These are phyloP conservation scores for Entonaema liquescens DNA, from an alignment of 495 filamentous ascomycete genomes.

Conservation along the genomic window DNA sequence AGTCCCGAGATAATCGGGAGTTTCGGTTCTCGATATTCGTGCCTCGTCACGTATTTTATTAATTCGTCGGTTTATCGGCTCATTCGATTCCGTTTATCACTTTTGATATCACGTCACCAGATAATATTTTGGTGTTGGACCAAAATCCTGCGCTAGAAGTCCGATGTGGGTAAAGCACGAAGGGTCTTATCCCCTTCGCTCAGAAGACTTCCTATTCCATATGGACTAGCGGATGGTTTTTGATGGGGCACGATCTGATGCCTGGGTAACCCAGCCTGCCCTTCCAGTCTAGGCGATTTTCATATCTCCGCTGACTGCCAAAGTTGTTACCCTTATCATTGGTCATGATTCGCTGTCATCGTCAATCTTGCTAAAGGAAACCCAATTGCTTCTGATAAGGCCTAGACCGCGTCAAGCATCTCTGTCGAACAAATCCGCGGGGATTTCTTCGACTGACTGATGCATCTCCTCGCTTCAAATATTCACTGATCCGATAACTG, in stretches of 20 bases:
- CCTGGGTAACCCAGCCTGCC: slow-evolving; percentile 22
- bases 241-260: slow-evolving; percentile 30
- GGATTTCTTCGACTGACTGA: slow-evolving; percentile 27
- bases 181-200: slow-evolving; percentile 17
- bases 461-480: slow-evolving; percentile 38
- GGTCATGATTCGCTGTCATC: slow-evolving; percentile 43
- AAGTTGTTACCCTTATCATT: slow-evolving; percentile 38
- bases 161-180: slow-evolving; percentile 3
- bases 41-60: background rate
- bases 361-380: slow-evolving; percentile 26
- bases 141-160: slow-evolving; percentile 8
- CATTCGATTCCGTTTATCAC: background rate
- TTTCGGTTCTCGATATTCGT: slow-evolving; percentile 11
- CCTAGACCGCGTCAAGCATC: slow-evolving; percentile 9
- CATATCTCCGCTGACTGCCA: slow-evolving; percentile 44
- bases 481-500: slow-evolving; percentile 9
- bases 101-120: slow-evolving; percentile 23
- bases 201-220: slow-evolving; percentile 16
- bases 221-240: slow-evolving; percentile 12
- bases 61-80: slow-evolving; percentile 1
- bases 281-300: slow-evolving; percentile 39
- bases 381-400: slow-evolving; percentile 42
- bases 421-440: slow-evolving; percentile 38
- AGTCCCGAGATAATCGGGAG: slow-evolving; percentile 1
- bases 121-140: slow-evolving; percentile 1